Conservation (phyloP, 345 rosid genomes). For the Heritiera littoralis region DNA sequence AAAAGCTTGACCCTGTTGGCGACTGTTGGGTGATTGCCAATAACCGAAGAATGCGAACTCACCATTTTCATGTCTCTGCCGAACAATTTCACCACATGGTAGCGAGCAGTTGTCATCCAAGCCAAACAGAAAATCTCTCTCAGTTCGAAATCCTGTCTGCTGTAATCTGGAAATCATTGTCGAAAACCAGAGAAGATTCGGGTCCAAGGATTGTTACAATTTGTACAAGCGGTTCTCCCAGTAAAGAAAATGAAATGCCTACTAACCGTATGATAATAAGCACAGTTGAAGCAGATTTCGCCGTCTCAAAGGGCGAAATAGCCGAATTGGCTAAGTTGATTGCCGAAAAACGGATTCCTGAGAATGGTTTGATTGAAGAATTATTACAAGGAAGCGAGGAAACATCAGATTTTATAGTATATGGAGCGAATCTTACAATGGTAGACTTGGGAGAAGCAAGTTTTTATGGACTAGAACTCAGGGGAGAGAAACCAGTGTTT, state of each 20-base stretch:
- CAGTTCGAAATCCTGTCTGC: slow-evolving; percentile 51
- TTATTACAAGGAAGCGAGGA: slow-evolving; percentile 24
- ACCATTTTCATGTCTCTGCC: slow-evolving; percentile 30
- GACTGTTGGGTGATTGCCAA: slow-evolving; percentile 46
- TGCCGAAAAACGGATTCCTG: slow-evolving; percentile 20
- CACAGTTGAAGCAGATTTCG: slow-evolving; percentile 39
- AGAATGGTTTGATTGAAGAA: slow-evolving; percentile 37
- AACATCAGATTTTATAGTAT: slow-evolving; percentile 41
- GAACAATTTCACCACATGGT: slow-evolving; percentile 34
- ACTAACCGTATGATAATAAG: slow-evolving; percentile 42
- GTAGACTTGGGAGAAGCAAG: slow-evolving; percentile 51
- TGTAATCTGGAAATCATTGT: slow-evolving; percentile 56
- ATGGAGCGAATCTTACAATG: slow-evolving; percentile 70
- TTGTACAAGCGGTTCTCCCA: slow-evolving; percentile 22
- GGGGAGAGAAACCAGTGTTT: slow-evolving; percentile 45
- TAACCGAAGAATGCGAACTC: slow-evolving; percentile 39
- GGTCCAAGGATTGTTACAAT: slow-evolving; percentile 41
- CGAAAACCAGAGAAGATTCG: slow-evolving; percentile 35
- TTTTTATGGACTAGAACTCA: slow-evolving; percentile 50
- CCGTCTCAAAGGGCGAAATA: slow-evolving; percentile 30
- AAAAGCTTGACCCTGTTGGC: slow-evolving; percentile 52
- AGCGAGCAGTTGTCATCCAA: not conserved
- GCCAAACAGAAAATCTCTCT: slow-evolving; percentile 6
- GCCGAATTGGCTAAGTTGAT: slow-evolving; percentile 45
- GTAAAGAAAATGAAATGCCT: slow-evolving; percentile 18